A percentile compares a stretch with the other conserved stretches of the same genome.
Evolutionary conservation across 805 yeast species (phyloP).

Genomic region (Diddensiella transvaalensis): DNA sequence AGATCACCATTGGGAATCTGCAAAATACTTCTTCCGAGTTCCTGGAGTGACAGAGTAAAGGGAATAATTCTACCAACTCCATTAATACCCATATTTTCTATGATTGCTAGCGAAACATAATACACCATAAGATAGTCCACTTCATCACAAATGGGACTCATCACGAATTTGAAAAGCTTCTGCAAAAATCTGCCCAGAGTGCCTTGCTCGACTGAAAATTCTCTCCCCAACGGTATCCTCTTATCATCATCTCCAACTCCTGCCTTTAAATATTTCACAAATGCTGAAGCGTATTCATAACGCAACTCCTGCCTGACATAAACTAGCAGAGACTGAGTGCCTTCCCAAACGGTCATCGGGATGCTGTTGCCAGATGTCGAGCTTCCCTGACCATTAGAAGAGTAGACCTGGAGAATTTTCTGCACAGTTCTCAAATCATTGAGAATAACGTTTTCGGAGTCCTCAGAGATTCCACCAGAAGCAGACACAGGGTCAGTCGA

Average conservation of each 20-base stretch:
- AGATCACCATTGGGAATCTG: background rate
- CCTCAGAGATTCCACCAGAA: background rate
- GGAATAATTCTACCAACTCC: slow-evolving; percentile 17
- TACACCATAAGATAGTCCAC: slow-evolving; percentile 10
- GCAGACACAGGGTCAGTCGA: background rate
- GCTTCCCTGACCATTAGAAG: slow-evolving; percentile 1
- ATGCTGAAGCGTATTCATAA: slow-evolving; percentile 23
- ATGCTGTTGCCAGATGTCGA: slow-evolving; percentile 13
- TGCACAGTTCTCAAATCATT: slow-evolving; percentile 26
- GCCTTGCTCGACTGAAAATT: slow-evolving; percentile 9
- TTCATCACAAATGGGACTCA: slow-evolving; percentile 6
- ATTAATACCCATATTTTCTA: slow-evolving; percentile 10
- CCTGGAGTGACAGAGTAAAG: slow-evolving; percentile 15
- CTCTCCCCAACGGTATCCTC: background rate
- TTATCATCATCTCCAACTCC: slow-evolving; percentile 9
- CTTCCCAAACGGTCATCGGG: slow-evolving; percentile 29
- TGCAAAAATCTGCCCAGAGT: slow-evolving; percentile 16
- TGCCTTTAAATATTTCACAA: slow-evolving; percentile 23
- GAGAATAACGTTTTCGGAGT: slow-evolving; percentile 9
- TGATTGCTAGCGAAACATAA: slow-evolving; percentile 11
- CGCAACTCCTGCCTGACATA: slow-evolving; percentile 24
- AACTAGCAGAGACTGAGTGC: slow-evolving; percentile 29
- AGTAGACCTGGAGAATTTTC: slow-evolving; percentile 20
- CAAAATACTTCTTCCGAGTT: slow-evolving; percentile 6
- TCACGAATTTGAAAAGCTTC: slow-evolving; percentile 5